A percentile compares a stretch with the other conserved stretches of the same genome.
Evolutionary conservation across 1,284 basidiomycete genomes (phyloP).

Genomic region (Sanghuangporus sanghuang): DNA sequence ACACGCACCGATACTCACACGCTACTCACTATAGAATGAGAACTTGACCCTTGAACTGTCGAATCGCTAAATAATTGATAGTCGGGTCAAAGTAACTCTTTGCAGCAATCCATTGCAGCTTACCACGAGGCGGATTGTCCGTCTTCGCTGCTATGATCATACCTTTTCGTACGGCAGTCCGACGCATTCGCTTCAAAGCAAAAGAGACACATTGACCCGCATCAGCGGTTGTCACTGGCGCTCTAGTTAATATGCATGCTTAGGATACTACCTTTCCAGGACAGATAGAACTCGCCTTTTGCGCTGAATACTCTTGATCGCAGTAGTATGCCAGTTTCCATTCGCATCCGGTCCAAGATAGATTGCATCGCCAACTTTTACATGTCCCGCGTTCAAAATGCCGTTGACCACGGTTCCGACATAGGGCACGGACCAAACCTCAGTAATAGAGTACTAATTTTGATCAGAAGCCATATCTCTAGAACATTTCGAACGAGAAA

Average conservation of each 20-base stretch:
- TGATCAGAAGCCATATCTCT: neutral
- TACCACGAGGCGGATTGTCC: conserved; percentile 72
- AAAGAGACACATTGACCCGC: conserved; percentile 95
- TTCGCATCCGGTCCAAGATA: conserved; percentile 91
- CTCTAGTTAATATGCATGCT: conserved; percentile 38
- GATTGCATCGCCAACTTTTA: conserved; percentile 80
- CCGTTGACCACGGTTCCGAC: conserved; percentile 96
- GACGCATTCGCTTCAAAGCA: conserved; percentile 85
- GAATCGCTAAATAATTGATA: conserved; percentile 46
- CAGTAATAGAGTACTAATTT: conserved; percentile 70
- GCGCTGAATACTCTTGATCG: conserved; percentile 90
- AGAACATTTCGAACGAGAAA: neutral
- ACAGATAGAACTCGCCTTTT: conserved; percentile 55
- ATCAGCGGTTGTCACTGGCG: conserved; percentile 78
- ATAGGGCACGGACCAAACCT: conserved; percentile 89
- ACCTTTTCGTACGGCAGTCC: conserved; percentile 85
- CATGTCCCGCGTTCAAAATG: conserved; percentile 73
- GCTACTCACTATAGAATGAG: conserved; percentile 70
- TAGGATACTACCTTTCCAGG: conserved; percentile 2
- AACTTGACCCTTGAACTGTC: conserved; percentile 81
- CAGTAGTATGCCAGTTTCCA: conserved; percentile 80
- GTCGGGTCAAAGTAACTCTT: neutral
- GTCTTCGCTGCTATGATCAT: conserved; percentile 87
- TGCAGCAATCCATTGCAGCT: conserved; percentile 11
- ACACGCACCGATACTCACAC: neutral